phyloP scores from a whole-genome alignment of 495 filamentous ascomycete species.

The Lichina pygmaea region DNA sequence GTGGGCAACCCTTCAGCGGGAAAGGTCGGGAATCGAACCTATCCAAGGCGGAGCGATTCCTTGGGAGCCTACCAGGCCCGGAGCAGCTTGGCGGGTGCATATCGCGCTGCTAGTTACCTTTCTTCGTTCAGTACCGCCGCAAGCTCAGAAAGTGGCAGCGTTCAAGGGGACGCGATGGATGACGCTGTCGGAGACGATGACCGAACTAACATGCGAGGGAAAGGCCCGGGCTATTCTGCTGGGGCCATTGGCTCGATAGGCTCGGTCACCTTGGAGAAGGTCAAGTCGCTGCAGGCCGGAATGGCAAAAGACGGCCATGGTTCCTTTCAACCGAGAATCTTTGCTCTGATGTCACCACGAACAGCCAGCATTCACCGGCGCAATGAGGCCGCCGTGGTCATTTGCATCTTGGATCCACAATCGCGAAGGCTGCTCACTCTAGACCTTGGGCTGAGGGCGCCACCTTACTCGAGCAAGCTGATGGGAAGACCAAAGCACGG shows the following conservation, averaged over 20 bases:
- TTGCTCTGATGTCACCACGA: not conserved
- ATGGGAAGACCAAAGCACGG: too few species aligned
- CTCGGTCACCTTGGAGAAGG: not conserved
- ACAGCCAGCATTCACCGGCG: not conserved
- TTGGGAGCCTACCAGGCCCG: conserved; percentile 40
- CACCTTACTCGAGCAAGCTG: too few species aligned
- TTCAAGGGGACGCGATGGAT: conserved; percentile 41
- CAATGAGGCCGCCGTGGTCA: not conserved
- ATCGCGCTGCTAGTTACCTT: not conserved
- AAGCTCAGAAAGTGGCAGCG: conserved; percentile 11
- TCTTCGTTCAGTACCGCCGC: not conserved
- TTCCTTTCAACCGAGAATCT: not conserved
- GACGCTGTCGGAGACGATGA: conserved; percentile 6
- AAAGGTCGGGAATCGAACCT: conserved; percentile 17
- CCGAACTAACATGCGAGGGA: too few species aligned
- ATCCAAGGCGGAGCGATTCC: conserved; percentile 34
- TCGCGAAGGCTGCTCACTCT: not conserved
- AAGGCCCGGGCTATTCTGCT: not conserved
- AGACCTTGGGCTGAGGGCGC: not conserved
- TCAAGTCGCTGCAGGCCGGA: not conserved
- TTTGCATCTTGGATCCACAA: not conserved
- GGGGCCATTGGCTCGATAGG: not conserved
- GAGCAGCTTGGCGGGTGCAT: conserved; percentile 21
- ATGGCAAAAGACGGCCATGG: too few species aligned
- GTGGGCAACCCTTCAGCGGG: conserved; percentile 21